phyloP scores from a whole-genome alignment of 805 yeast genomes.

The Nakazawaea peltata region DNA sequence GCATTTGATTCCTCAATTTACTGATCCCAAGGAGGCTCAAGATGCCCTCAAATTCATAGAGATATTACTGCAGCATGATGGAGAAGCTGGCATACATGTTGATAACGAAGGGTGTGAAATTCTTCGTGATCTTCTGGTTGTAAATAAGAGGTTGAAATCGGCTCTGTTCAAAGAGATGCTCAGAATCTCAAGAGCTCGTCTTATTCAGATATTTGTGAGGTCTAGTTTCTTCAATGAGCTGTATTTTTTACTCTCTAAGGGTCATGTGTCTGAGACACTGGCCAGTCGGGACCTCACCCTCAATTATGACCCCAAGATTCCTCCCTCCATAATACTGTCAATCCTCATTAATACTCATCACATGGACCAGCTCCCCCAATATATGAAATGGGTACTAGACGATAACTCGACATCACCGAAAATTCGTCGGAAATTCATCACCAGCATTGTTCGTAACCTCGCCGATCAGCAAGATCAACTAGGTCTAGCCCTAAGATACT shows the following conservation, averaged over 20 bases:
- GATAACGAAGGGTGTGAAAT: neutral
- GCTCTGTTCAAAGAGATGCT: constrained; percentile 1
- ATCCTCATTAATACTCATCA: neutral
- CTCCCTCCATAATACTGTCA: constrained; percentile 4
- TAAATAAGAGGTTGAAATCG: neutral
- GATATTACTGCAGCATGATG: no score
- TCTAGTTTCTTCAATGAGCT: neutral
- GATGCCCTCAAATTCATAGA: neutral
- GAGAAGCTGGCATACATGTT: neutral
- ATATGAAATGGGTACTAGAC: constrained; percentile 2
- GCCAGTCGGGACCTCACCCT: no score
- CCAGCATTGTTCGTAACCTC: constrained; percentile 4
- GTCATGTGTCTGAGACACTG: no score
- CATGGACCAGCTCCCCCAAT: neutral
- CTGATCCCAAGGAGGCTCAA: neutral
- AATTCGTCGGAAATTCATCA: neutral
- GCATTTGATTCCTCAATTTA: neutral
- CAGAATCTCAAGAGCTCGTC: constrained; percentile 1
- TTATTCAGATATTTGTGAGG: constrained; percentile 3
- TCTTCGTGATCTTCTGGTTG: neutral
- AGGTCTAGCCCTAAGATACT: constrained; percentile 2
- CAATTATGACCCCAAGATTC: no score
- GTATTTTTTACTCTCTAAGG: no score
- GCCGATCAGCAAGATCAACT: no score
- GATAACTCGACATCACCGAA: neutral